A percentile compares a stretch with the other conserved stretches of the same genome.
Conservation (phyloP, 345 rosid species). For the Diplotaxis tenuifolia region DNA sequence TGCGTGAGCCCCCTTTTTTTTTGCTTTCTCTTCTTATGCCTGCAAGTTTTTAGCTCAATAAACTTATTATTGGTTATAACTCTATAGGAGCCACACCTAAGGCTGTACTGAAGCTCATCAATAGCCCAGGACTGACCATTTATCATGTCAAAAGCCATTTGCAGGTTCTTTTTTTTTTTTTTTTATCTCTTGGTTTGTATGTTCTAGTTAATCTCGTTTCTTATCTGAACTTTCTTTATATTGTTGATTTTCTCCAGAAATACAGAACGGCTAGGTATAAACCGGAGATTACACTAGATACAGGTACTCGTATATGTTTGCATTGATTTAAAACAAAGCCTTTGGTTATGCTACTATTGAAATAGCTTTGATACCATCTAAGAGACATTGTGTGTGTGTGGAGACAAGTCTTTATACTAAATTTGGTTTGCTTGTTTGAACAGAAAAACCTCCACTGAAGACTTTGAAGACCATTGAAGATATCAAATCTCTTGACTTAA, state of each 20-base stretch:
- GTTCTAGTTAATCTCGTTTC: neutral
- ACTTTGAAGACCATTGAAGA: constrained; percentile 52
- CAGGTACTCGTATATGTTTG: constrained; percentile 9
- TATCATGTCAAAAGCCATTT: constrained; percentile 98
- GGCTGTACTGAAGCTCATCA: constrained; percentile 81
- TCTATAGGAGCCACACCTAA: constrained; percentile 90
- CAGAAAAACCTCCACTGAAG: constrained; percentile 60
- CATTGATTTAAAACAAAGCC: neutral
- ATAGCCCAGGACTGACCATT: constrained; percentile 74
- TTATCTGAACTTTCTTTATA: neutral
- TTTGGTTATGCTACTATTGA: neutral
- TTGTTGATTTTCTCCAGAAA: constrained; percentile 59
- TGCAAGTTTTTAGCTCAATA: constrained; percentile 3
- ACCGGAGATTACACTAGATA: constrained; percentile 70
- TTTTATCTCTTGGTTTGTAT: neutral
- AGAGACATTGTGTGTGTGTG: neutral
- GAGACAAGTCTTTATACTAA: neutral
- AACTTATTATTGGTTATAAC: constrained; percentile 16
- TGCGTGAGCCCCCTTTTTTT: constrained; percentile 38
- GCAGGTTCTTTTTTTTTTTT: constrained; percentile 50
- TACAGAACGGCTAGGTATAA: constrained; percentile 88
- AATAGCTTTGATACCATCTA: neutral
- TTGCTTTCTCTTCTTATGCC: neutral
- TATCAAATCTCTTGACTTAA: constrained; percentile 67
- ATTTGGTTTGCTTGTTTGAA: constrained; percentile 15